Evolutionary conservation across 1,284 basidiomycete species (phyloP), one percentile per base, ranked within the genome.

Genomic region (Cutaneotrichosporon daszewskae): DNA sequence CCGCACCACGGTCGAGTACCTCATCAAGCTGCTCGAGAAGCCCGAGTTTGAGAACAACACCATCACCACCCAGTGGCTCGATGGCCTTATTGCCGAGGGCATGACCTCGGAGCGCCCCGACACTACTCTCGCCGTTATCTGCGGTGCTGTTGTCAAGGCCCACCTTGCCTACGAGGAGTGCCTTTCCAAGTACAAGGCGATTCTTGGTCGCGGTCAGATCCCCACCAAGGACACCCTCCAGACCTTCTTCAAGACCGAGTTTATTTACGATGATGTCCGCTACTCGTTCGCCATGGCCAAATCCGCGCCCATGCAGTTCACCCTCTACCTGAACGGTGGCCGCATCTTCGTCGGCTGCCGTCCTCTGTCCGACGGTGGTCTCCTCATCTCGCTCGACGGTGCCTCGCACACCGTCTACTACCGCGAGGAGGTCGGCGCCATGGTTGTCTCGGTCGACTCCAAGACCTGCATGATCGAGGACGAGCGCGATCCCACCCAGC

Each of bases 401-500:
- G 87, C 87, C 69, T 94, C 90, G 70, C 94, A 99, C 74, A 92
- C 95, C 19, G 80, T 96, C 51, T 99, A 99, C 74, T 98, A 88
- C 89, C 80, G 90, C 49, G 95, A 97, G 72, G 95, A 99, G 75
- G 94, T 97, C 47, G 94, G 90, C 46, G 87, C 90, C 12, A 76
- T 92, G 60, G 80, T 95, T 45, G 71, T 98, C 54, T 94, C 94
- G 81, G 82, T 98, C 54, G 91, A 96, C 71, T 80, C 89, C 53
- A 95, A 96, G 78, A 98, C 95, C 22, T 95, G 91, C 71, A 78
- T 96, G 71, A 94, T 99, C 59, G 95, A 97, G 74, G 92, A 98
- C 73, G 95, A 98, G 79, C 96, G 96, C 61, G 95, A 99, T 68
- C 95, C 95, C 6, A 98, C 95, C 14, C 94, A 98, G 72, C 77